phyloP scores from a whole-genome alignment of 345 rosid genomes.

The Camelina neglecta region DNA sequence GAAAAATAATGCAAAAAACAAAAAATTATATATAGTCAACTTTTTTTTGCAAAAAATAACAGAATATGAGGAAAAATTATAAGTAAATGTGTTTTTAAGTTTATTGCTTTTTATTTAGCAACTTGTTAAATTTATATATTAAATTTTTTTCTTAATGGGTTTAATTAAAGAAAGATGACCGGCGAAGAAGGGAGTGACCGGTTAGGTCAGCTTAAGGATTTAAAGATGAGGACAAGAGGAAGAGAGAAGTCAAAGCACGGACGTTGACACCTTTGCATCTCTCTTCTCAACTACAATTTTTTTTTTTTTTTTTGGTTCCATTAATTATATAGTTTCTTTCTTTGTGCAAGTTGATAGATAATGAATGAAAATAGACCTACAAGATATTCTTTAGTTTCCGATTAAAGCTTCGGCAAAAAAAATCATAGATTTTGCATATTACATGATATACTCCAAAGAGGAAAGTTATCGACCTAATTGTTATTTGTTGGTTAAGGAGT shows the following conservation, averaged over 20 bases:
- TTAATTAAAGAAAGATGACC: slow-evolving; percentile 23
- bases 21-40: no score
- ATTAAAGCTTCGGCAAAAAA: slow-evolving; percentile 19
- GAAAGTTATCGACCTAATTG: slow-evolving; percentile 24
- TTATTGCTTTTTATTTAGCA: background rate
- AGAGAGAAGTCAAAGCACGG: slow-evolving; percentile 45
- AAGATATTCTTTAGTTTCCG: slow-evolving; percentile 26
- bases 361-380: slow-evolving; percentile 22
- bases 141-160: background rate
- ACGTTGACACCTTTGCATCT: slow-evolving; percentile 43
- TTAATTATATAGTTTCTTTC: background rate
- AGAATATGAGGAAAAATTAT: no score
- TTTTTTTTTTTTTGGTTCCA: background rate
- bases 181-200: slow-evolving; percentile 32
- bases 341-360: slow-evolving; percentile 33
- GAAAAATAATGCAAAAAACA: background rate
- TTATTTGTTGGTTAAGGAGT: slow-evolving; percentile 23
- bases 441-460: slow-evolving; percentile 29
- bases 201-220: slow-evolving; percentile 42
- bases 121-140: background rate
- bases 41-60: no score
- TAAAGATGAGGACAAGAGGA: slow-evolving; percentile 39
- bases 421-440: background rate
- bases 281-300: slow-evolving; percentile 44
- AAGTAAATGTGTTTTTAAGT: no score